Conservation (phyloP, 2,329 filamentous ascomycete genomes). For the Verticillium albo-atrum region DNA sequence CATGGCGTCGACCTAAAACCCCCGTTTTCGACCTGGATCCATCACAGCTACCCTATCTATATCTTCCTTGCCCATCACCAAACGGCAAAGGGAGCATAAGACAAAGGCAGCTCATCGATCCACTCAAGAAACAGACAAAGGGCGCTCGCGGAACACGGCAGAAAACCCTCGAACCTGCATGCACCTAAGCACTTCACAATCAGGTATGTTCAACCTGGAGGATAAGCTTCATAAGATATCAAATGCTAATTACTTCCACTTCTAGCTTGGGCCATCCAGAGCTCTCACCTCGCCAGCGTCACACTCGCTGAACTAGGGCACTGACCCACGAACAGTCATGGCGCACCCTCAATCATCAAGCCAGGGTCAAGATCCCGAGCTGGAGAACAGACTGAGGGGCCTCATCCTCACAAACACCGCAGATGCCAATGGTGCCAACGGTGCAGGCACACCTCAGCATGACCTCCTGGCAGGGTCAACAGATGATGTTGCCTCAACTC, state of each 20-base stretch:
- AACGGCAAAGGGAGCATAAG: not conserved
- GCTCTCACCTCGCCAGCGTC: not conserved
- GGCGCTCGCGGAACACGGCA: not conserved
- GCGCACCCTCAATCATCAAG: not conserved
- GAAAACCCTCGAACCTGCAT: not conserved
- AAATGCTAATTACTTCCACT: not conserved
- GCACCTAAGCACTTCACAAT: not conserved
- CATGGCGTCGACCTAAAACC: no score
- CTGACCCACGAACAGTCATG: not conserved
- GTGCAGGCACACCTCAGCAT: not conserved
- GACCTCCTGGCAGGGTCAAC: not conserved
- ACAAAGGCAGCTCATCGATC: not conserved
- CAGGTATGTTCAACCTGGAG: not conserved
- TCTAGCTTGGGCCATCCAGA: not conserved
- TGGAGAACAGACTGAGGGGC: constrained; percentile 55
- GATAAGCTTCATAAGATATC: not conserved
- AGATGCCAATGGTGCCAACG: constrained; percentile 6
- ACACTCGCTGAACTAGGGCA: not conserved
- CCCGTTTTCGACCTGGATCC: not conserved
- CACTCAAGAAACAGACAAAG: not conserved
- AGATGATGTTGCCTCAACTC: not conserved
- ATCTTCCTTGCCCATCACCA: not conserved
- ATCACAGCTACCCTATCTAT: not conserved
- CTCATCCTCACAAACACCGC: constrained; percentile 54
- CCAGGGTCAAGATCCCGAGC: not conserved